These are phyloP conservation scores for Mycena belliarum DNA, from an alignment of 768 basidiomycete genomes.

Conservation along the genomic window DNA sequence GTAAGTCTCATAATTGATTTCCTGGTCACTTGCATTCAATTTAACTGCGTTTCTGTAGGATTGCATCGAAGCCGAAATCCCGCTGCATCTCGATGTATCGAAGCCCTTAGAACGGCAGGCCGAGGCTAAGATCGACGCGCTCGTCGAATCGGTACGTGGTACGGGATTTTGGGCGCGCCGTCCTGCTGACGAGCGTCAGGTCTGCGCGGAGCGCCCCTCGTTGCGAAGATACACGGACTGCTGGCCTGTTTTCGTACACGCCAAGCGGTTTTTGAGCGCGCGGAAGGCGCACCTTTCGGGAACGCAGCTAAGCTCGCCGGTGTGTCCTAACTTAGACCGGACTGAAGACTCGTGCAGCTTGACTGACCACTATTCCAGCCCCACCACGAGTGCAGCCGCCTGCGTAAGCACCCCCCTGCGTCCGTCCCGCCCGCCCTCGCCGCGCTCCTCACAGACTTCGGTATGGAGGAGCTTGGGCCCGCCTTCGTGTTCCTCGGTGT, in stretches of 20 bases:
- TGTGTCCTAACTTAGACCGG: too few species aligned
- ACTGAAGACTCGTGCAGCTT: background rate
- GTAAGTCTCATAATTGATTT: background rate
- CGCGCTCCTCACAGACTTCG: background rate
- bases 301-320: too few species aligned
- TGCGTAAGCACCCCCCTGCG: background rate
- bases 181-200: background rate
- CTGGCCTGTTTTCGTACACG: background rate
- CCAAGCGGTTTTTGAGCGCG: background rate
- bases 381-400: background rate
- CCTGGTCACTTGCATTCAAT: background rate
- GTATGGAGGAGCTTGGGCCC: conserved; percentile 3
- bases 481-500: background rate
- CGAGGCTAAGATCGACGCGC: background rate
- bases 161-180: too few species aligned
- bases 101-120: background rate
- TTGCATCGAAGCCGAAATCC: background rate
- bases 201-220: background rate
- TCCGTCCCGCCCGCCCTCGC: background rate
- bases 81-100: background rate
- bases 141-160: background rate
- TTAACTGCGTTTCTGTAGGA: background rate
- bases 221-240: background rate
- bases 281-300: background rate
- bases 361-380: too few species aligned